Percentiles rank a stretch among this genome's conserved stretches.
Conservation (phyloP, 1,139 yeast species). For the Geotrichum cucujoidarum region DNA sequence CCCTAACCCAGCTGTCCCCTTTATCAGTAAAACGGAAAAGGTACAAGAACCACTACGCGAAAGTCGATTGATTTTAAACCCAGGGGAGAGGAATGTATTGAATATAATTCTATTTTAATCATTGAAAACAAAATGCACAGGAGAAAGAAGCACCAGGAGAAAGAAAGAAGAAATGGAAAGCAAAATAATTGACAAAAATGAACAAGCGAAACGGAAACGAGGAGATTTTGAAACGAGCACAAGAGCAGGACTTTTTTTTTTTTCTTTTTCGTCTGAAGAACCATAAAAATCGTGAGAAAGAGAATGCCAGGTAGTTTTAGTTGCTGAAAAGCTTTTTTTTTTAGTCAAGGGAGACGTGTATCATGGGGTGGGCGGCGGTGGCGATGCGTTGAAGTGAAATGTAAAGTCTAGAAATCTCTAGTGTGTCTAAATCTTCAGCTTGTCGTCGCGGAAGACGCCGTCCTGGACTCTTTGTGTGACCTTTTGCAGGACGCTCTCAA, state of each 20-base stretch:
- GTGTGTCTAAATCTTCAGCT: slow-evolving; percentile 1
- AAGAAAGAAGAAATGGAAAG: background rate
- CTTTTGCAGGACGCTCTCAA: slow-evolving; percentile 66
- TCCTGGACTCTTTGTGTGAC: slow-evolving; percentile 43
- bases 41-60: too few species aligned
- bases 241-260: background rate
- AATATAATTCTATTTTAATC: too few species aligned
- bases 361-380: background rate
- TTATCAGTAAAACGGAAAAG: too few species aligned
- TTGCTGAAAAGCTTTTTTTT: background rate
- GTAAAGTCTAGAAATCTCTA: background rate
- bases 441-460: slow-evolving; percentile 31
- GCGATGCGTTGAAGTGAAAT: background rate
- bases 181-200: background rate
- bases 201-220: background rate
- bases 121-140: too few species aligned
- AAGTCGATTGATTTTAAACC: too few species aligned
- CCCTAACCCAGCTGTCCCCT: too few species aligned
- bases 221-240: background rate
- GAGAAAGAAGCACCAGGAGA: background rate
- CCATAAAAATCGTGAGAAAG: background rate
- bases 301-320: background rate
- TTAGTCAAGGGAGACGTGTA: background rate
- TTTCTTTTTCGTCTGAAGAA: too few species aligned
- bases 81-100: too few species aligned